A percentile compares a stretch with the other conserved stretches of the same genome.
phyloP scores from a whole-genome alignment of 164 flowering plant genomes.

The Protea cynaroides region DNA sequence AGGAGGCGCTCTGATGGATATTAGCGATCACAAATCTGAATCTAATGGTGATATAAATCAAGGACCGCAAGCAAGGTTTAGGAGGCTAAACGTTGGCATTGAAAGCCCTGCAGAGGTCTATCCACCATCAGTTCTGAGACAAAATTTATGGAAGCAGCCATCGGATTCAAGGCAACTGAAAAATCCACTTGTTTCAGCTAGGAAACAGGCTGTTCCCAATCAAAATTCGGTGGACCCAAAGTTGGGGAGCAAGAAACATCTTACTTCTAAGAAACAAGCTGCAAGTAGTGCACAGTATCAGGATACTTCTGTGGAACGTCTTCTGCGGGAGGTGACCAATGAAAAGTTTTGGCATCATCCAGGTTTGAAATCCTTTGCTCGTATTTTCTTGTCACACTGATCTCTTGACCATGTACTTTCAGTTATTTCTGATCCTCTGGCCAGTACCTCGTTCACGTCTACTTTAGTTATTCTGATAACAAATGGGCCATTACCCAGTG shows the following conservation, averaged over 20 bases:
- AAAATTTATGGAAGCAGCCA: constrained; percentile 70
- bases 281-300: constrained; percentile 35
- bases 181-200: constrained; percentile 32
- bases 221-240: constrained; percentile 53
- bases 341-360: constrained; percentile 93
- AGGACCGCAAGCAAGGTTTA: constrained; percentile 41
- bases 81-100: constrained; percentile 39
- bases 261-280: constrained; percentile 53
- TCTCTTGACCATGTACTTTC: not conserved
- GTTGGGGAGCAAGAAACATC: constrained; percentile 49
- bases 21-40: constrained; percentile 54
- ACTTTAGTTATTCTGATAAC: too few relatives aligned
- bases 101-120: constrained; percentile 47
- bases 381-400: not conserved
- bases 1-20: constrained; percentile 41
- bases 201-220: constrained; percentile 36
- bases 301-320: constrained; percentile 94
- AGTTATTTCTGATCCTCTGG: not conserved
- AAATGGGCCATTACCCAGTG: too few relatives aligned
- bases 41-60: constrained; percentile 51
- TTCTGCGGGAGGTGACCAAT: constrained; percentile 91
- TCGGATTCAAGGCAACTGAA: constrained; percentile 46
- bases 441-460: not conserved
- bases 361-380: constrained; percentile 37
- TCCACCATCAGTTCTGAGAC: constrained; percentile 45